Conservation (phyloP, 2,329 filamentous ascomycete genomes). For the Arthrocladium fulminans region DNA sequence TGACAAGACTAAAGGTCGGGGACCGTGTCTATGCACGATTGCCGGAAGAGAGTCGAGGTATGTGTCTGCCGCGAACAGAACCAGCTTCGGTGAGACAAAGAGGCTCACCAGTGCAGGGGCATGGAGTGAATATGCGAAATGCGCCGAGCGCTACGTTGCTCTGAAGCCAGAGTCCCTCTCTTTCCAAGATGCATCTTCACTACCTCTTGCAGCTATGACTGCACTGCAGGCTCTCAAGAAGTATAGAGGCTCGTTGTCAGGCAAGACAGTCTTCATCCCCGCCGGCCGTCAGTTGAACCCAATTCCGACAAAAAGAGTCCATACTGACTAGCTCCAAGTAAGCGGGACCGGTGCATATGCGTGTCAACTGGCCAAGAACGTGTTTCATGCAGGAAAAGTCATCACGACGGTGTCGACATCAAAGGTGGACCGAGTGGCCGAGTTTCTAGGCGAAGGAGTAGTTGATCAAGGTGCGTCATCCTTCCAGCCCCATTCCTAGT, state of each 20-base stretch:
- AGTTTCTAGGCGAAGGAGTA: conserved; percentile 35
- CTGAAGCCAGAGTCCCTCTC: conserved; percentile 35
- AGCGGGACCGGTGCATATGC: conserved; percentile 41
- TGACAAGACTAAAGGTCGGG: conserved; percentile 30
- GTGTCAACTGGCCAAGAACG: conserved; percentile 44
- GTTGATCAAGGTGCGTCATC: conserved; percentile 35
- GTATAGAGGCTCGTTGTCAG: conserved; percentile 39
- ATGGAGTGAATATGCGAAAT: conserved; percentile 32
- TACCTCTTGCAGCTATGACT: conserved; percentile 36
- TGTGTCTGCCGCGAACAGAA: too few relatives aligned
- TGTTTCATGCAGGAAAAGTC: conserved; percentile 40
- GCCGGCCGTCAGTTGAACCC: conserved; percentile 30
- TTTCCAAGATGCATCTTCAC: conserved; percentile 36
- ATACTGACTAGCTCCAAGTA: conserved; percentile 24
- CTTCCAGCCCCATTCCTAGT: not conserved
- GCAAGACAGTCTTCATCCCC: conserved; percentile 45
- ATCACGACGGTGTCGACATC: conserved; percentile 46
- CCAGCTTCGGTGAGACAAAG: too few relatives aligned
- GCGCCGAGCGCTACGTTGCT: conserved; percentile 28
- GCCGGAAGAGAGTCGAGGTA: conserved; percentile 27
- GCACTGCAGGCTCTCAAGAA: conserved; percentile 37
- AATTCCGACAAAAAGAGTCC: not conserved
- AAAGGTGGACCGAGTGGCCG: conserved; percentile 41
- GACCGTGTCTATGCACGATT: conserved; percentile 33
- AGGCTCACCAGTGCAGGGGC: conserved; percentile 25